phyloP scores from a whole-genome alignment of 2,329 filamentous ascomycete genomes.

The Colletotrichum sublineola region DNA sequence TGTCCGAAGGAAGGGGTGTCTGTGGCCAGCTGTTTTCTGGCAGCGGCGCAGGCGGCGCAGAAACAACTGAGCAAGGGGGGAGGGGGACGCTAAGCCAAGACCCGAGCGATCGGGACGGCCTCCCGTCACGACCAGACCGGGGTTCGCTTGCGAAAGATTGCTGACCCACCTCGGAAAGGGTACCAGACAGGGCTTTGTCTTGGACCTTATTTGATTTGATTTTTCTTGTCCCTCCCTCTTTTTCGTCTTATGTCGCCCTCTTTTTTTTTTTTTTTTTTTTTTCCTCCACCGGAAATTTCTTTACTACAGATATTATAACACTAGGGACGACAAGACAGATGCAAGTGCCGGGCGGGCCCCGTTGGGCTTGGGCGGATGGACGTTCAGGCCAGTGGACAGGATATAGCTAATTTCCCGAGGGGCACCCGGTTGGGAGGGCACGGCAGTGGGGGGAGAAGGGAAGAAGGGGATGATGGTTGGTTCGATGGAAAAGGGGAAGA shows the following conservation, averaged over 20 bases:
- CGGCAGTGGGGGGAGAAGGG: not conserved
- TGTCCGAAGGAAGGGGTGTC: not conserved
- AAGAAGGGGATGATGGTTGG: not conserved
- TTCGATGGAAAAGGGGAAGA: not conserved
- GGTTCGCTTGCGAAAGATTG: not conserved
- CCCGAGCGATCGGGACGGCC: conserved; percentile 16
- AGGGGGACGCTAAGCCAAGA: conserved; percentile 19
- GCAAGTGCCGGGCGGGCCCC: not conserved
- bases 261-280: not conserved
- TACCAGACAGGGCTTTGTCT: not conserved
- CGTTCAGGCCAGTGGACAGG: not conserved
- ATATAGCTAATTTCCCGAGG: not conserved
- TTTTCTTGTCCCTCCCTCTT: not conserved
- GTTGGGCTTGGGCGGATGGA: not conserved
- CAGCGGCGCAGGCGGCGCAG: conserved; percentile 9
- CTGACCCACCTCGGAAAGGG: not conserved
- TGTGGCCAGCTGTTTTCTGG: not conserved
- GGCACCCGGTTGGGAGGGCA: not conserved
- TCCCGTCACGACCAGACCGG: not conserved
- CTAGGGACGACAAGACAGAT: not conserved
- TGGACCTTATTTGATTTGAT: not conserved
- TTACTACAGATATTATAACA: not conserved
- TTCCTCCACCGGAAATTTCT: not conserved
- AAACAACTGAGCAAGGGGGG: not conserved
- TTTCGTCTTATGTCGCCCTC: not conserved